Conservation (phyloP, 345 rosid genomes). For the Dimocarpus longan region DNA sequence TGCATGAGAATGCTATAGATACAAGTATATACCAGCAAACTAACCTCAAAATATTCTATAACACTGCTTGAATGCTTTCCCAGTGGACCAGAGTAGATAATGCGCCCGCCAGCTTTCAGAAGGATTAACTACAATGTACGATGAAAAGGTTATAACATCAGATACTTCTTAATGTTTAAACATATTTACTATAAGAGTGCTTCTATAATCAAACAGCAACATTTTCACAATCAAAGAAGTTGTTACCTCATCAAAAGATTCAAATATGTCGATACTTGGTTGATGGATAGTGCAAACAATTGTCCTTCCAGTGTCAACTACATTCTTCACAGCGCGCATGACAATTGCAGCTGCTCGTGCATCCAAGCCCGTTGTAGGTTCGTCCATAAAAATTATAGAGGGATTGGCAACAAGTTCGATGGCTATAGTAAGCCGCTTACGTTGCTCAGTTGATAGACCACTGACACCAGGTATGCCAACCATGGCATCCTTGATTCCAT, state of each 20-base stretch:
- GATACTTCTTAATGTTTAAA: background rate
- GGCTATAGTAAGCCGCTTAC: slow-evolving; percentile 74
- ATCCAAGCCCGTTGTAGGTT: slow-evolving; percentile 86
- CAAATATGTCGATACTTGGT: slow-evolving; percentile 84
- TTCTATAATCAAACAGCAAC: background rate
- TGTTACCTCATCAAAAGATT: slow-evolving; percentile 80
- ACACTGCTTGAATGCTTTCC: slow-evolving; percentile 61
- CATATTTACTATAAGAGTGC: background rate
- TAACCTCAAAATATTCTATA: slow-evolving; percentile 73
- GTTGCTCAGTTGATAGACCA: slow-evolving; percentile 82
- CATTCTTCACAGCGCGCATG: slow-evolving; percentile 80
- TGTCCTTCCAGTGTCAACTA: slow-evolving; percentile 77
- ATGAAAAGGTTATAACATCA: background rate
- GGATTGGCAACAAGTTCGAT: slow-evolving; percentile 89
- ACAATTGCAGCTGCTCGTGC: slow-evolving; percentile 90
- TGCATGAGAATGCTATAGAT: background rate
- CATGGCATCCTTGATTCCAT: slow-evolving; percentile 60
- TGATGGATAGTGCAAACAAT: slow-evolving; percentile 86
- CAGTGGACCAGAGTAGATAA: slow-evolving; percentile 69
- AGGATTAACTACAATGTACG: slow-evolving; percentile 56
- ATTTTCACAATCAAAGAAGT: background rate
- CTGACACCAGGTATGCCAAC: slow-evolving; percentile 64
- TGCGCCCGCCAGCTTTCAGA: slow-evolving; percentile 68
- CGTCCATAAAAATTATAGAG: slow-evolving; percentile 83
- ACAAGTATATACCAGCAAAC: background rate